Evolutionary conservation across 2,329 filamentous ascomycete genomes (phyloP).

Genomic region (Trichoderma endophyticum): DNA sequence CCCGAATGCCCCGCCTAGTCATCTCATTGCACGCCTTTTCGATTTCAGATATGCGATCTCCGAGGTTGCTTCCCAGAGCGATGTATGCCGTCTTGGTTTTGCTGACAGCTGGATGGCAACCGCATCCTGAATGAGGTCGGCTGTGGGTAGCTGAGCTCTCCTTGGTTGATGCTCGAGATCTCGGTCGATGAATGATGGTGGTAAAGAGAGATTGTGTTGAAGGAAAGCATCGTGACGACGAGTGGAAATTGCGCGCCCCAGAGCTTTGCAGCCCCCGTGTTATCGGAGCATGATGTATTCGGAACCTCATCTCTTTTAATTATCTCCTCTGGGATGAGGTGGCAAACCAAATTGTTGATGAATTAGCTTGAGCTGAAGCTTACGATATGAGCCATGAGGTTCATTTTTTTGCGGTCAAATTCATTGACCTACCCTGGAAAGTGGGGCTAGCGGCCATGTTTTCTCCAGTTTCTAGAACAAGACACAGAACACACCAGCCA

Average conservation of each 20-base stretch:
- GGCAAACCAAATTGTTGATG: neutral
- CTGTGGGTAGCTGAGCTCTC: constrained; percentile 11
- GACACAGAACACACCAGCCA: neutral
- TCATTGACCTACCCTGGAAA: neutral
- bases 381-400: neutral
- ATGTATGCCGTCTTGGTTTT: constrained; percentile 63
- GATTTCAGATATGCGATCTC: constrained; percentile 79
- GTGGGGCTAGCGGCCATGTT: neutral
- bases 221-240: neutral
- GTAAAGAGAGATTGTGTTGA: neutral
- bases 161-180: neutral
- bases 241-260: constrained; percentile 1
- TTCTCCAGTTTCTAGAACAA: neutral
- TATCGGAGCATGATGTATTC: neutral
- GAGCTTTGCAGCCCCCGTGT: neutral
- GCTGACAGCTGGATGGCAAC: constrained; percentile 32
- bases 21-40: constrained; percentile 79
- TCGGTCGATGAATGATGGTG: neutral
- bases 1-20: constrained; percentile 66
- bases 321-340: neutral
- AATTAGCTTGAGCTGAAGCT: neutral
- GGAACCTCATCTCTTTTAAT: neutral
- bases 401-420: neutral
- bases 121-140: constrained; percentile 32
- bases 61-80: constrained; percentile 89